phyloP scores from a whole-genome alignment of 805 yeast species.

The Cyberlindnera subsufficiens region DNA sequence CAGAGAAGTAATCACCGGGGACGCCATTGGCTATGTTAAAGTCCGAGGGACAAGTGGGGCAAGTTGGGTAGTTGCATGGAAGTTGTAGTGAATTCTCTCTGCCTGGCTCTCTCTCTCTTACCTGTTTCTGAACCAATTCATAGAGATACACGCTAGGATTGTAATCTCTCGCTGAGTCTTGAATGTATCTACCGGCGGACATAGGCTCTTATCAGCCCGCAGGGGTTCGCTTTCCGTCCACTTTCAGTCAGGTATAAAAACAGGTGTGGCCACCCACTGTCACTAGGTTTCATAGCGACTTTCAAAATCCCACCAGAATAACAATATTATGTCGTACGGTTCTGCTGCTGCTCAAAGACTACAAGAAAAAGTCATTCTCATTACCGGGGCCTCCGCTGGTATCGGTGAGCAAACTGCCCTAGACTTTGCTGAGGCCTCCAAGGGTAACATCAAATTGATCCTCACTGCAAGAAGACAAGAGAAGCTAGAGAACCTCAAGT shows the following conservation, averaged over 20 bases:
- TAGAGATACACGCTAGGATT: no score
- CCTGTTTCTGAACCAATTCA: no score
- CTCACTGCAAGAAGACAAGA: conserved; percentile 75
- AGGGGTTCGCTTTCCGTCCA: conserved; percentile 4
- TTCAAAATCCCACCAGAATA: not conserved
- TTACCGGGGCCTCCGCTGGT: conserved; percentile 95
- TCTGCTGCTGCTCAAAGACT: conserved; percentile 73
- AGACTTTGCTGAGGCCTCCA: conserved; percentile 76
- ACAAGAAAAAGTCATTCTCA: conserved; percentile 68
- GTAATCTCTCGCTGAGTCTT: no score
- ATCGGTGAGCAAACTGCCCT: conserved; percentile 90
- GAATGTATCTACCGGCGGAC: no score
- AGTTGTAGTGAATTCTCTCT: no score
- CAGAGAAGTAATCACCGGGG: no score
- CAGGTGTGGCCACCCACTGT: no score
- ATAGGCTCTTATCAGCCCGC: not conserved
- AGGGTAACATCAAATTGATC: conserved; percentile 64
- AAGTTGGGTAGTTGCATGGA: no score
- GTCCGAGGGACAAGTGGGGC: no score
- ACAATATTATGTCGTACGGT: conserved; percentile 53
- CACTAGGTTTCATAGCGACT: not conserved
- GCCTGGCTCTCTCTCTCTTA: no score
- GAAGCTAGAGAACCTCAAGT: conserved; percentile 45
- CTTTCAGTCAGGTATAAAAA: not conserved
- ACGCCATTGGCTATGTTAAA: no score